Base-by-base conservation (phyloP, 2,329 filamentous ascomycete genomes). In the Trichoderma hamatum region DNA sequence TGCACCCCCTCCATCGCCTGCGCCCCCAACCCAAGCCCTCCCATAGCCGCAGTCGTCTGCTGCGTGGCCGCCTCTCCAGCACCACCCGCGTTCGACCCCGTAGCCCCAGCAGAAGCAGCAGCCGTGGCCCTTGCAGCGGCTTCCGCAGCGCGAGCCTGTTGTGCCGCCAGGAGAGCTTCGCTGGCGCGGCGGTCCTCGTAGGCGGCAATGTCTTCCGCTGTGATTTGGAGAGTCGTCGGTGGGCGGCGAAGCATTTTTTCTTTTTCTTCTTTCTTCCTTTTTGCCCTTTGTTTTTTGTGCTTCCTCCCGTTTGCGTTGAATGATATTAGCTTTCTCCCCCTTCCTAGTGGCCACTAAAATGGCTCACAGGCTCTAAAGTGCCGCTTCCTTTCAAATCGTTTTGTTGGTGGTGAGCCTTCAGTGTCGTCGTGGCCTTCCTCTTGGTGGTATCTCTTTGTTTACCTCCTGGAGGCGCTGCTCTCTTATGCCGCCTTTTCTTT, bases 141-240 rank as follows among this genome's bases (percentile, higher is more conserved):
- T 3, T 74, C 75, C 3, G 74, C 75, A 30, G 75, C 72, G 16
- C 72, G 71, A 11, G 76, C 77, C 51, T 77, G 74, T 61, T 80
- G 79, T 21, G 77, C 75, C 11, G 75, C 76, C 26, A 74, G 75
- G 19, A 78, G 76, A 36, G 80, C 80, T 70, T 83, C 79, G 65
- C 79, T 79, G 28, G 81, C 82, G 70, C 88, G 85, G 32, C 84
- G 84, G 77, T 90, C 89, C 75, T 93, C 90, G 80, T 92, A 92
- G 66, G 86, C 83, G 49, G 89, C 88, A 49, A 93, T 84, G 78
- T 93, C 91, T 75, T 92, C 89, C 59, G 88, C 83, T 2, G 90
- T 92, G 72, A 93, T 85, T 67, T 85, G 83, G 71, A 93, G 87
- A 16, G 86, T 86, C 58, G 91, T 93, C 13, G 90, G 85, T 19